phyloP scores from a whole-genome alignment of 352 stramenopile species.

The Globisporangium irregulare region DNA sequence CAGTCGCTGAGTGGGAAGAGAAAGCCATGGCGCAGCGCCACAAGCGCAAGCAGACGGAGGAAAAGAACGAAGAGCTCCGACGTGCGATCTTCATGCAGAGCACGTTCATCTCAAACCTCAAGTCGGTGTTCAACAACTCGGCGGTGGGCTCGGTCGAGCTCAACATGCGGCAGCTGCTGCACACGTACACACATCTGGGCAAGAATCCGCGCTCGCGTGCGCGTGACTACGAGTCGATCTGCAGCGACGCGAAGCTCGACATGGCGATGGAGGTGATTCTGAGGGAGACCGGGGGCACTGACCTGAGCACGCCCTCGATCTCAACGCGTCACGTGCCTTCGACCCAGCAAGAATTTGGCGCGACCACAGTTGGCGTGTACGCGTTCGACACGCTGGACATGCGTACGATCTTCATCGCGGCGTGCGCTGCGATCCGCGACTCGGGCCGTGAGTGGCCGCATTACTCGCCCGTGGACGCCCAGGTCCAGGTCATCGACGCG shows the following conservation, averaged over 20 bases:
- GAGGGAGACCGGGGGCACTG: constrained; percentile 38
- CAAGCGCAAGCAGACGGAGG: constrained; percentile 30
- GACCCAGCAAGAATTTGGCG: constrained; percentile 30
- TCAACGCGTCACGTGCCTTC: constrained; percentile 25
- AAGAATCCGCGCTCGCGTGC: constrained; percentile 29
- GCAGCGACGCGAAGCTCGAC: constrained; percentile 42
- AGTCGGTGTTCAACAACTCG: constrained; percentile 32
- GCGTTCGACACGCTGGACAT: constrained; percentile 51
- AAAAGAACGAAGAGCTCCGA: constrained; percentile 49
- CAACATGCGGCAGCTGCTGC: constrained; percentile 49
- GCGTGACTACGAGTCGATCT: constrained; percentile 46
- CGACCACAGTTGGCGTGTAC: constrained; percentile 48
- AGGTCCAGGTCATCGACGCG: constrained; percentile 32
- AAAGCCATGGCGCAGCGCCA: constrained; percentile 26
- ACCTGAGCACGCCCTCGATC: constrained; percentile 40
- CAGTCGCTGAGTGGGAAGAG: constrained; percentile 32
- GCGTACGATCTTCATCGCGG: constrained; percentile 35
- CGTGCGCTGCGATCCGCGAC: constrained; percentile 38
- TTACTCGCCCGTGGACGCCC: constrained; percentile 29
- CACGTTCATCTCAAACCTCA: constrained; percentile 39
- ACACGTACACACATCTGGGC: constrained; percentile 57
- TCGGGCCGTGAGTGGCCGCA: constrained; percentile 43
- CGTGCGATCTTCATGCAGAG: constrained; percentile 46
- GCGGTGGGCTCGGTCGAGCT: constrained; percentile 26
- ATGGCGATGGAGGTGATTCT: constrained; percentile 50